A percentile compares a stretch with the other conserved stretches of the same genome.
phyloP scores from a whole-genome alignment of 345 rosid species.

The Isatis tinctoria region DNA sequence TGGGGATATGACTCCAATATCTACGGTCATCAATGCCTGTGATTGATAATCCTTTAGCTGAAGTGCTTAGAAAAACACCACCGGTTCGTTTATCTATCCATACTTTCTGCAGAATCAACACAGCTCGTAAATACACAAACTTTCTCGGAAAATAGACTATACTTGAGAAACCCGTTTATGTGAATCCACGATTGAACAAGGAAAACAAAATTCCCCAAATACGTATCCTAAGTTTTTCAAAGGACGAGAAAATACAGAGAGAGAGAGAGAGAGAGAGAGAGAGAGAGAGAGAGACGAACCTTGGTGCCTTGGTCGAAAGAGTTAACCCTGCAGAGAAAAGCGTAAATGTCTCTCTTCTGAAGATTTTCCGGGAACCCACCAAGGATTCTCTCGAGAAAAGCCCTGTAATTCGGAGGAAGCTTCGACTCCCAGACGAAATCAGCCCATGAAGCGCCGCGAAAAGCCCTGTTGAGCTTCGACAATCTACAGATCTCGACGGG shows the following conservation, averaged over 20 bases:
- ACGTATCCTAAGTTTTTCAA: too few species aligned
- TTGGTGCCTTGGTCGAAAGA: conserved; percentile 67
- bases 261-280: background rate
- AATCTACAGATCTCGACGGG: conserved; percentile 81
- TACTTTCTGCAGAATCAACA: conserved; percentile 47
- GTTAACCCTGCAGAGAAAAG: conserved; percentile 51
- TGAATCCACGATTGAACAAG: too few species aligned
- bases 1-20: conserved; percentile 81
- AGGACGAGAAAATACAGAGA: too few species aligned
- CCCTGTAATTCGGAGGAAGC: conserved; percentile 61
- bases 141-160: background rate
- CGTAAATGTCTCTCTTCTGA: conserved; percentile 63
- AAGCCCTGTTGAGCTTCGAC: conserved; percentile 66
- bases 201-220: too few species aligned
- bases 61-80: conserved; percentile 61
- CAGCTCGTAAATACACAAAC: background rate
- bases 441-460: conserved; percentile 91
- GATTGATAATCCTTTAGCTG: conserved; percentile 66
- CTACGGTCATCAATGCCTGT: conserved; percentile 93
- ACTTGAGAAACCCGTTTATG: too few species aligned
- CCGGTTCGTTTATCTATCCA: conserved; percentile 78
- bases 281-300: conserved; percentile 34
- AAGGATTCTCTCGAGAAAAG: conserved; percentile 45
- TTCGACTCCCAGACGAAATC: conserved; percentile 95
- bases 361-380: conserved; percentile 40